Conservation (phyloP, 2,329 filamentous ascomycete genomes). For the Botrytis fabae region DNA sequence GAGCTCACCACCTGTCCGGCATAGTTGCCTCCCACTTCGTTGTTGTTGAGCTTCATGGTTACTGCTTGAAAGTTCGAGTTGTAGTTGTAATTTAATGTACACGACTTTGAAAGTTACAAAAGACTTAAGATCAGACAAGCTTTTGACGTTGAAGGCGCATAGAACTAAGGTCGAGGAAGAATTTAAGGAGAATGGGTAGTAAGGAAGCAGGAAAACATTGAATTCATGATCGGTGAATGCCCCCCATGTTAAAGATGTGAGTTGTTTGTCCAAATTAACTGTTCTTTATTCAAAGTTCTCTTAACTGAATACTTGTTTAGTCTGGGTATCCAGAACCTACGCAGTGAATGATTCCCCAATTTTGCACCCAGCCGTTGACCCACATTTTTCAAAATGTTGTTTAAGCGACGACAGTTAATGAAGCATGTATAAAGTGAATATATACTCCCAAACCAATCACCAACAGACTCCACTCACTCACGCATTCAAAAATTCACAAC, state of each 20-base stretch:
- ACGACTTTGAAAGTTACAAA: rapidly evolving
- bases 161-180: neutral
- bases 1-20: neutral
- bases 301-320: rapidly evolving
- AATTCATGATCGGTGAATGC: neutral
- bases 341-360: neutral
- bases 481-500: neutral
- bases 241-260: neutral
- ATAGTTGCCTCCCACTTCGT: neutral
- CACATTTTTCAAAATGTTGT: neutral
- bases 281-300: neutral
- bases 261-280: neutral
- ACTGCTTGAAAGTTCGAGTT: neutral
- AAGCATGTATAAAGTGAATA: neutral
- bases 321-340: neutral
- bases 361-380: neutral
- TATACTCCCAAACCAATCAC: neutral
- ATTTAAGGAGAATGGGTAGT: neutral
- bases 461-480: neutral
- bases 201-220: neutral
- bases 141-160: neutral
- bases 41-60: neutral
- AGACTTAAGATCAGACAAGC: neutral
- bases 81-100: neutral
- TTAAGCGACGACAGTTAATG: neutral